These are phyloP conservation scores for Annulohypoxylon stygium DNA, from an alignment of 495 filamentous ascomycete genomes.

Conservation along the genomic window DNA sequence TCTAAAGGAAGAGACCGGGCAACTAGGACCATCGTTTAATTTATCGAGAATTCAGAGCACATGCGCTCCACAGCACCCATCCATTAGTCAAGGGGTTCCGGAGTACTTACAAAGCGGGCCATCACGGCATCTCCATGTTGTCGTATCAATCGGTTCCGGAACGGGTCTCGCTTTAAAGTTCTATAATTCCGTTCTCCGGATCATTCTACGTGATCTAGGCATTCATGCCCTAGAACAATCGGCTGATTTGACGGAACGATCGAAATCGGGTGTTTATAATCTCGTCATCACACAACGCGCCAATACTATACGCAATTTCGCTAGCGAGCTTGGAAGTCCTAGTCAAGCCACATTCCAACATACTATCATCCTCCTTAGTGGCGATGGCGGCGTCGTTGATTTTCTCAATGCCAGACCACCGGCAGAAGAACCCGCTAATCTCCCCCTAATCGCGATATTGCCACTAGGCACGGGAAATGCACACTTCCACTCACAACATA, in stretches of 20 bases:
- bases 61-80: conserved; percentile 52
- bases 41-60: conserved; percentile 42
- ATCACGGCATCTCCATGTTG: conserved; percentile 64
- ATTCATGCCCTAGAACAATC: conserved; percentile 20
- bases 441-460: conserved; percentile 73
- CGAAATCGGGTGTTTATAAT: conserved; percentile 54
- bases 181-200: conserved; percentile 68
- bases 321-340: conserved; percentile 59
- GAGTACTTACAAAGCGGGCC: conserved; percentile 50
- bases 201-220: conserved; percentile 64
- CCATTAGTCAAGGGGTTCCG: conserved; percentile 51
- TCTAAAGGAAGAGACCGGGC: conserved; percentile 48
- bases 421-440: background rate
- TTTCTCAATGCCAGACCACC: conserved; percentile 70
- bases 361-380: conserved; percentile 81
- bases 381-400: conserved; percentile 87
- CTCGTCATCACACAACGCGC: conserved; percentile 70
- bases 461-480: conserved; percentile 93
- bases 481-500: conserved; percentile 76
- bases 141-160: conserved; percentile 82
- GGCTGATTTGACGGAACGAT: conserved; percentile 5
- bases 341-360: conserved; percentile 45
- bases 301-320: conserved; percentile 72
- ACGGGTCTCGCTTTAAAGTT: conserved; percentile 70
- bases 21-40: conserved; percentile 45